phyloP scores from a whole-genome alignment of 331 rosid genomes.

The Quercus tomentella region DNA sequence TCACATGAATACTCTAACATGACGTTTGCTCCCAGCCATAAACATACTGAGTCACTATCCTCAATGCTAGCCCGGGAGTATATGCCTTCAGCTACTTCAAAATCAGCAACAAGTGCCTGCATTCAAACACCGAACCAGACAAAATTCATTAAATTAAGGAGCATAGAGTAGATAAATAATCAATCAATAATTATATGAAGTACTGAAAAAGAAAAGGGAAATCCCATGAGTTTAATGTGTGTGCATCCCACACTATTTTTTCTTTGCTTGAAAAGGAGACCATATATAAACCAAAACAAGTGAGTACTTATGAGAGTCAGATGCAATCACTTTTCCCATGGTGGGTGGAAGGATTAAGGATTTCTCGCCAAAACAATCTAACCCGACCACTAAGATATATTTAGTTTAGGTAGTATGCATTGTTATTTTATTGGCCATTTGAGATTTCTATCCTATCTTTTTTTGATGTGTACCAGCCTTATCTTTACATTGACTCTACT shows the following conservation, averaged over 20 bases:
- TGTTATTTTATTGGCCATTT: too few species aligned
- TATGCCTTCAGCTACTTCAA: conserved; percentile 86
- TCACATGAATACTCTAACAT: conserved; percentile 91
- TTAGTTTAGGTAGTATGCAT: too few species aligned
- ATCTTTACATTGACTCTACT: too few species aligned
- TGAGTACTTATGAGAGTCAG: too few species aligned
- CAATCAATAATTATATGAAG: neutral
- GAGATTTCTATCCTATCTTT: too few species aligned
- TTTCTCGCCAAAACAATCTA: too few species aligned
- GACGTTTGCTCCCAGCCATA: conserved; percentile 83
- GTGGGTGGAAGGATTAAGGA: too few species aligned
- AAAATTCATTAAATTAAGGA: neutral
- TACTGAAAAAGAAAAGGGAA: neutral
- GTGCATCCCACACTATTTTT: neutral
- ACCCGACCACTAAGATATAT: too few species aligned
- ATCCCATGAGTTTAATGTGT: neutral
- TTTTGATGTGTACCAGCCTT: too few species aligned
- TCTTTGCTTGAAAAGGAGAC: too few species aligned
- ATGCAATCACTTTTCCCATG: too few species aligned
- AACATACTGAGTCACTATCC: conserved; percentile 59
- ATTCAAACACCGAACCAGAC: conserved; percentile 13
- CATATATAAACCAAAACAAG: too few species aligned
- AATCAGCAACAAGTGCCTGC: conserved; percentile 75
- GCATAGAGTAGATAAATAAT: neutral
- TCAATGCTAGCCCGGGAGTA: conserved; percentile 57